Evolutionary conservation across 306 rosid species (phyloP).

Genomic region (Oxytropis ochrocephala): DNA sequence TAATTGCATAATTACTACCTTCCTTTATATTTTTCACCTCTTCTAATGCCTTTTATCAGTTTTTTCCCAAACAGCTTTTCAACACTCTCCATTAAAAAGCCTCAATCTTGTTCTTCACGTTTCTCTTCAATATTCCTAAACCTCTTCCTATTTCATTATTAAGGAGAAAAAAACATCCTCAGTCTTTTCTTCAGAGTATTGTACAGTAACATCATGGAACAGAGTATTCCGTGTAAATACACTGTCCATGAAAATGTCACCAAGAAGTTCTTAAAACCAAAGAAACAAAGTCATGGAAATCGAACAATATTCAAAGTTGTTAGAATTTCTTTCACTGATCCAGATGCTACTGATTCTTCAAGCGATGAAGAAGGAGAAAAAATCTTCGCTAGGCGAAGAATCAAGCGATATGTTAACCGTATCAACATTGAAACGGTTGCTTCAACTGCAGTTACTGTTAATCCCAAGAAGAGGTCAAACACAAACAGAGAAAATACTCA

Average conservation of each 20-base stretch:
- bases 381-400: slow-evolving; percentile 34
- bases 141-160: slow-evolving; percentile 1
- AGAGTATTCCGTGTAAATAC: slow-evolving; percentile 49
- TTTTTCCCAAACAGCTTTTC: slow-evolving; percentile 16
- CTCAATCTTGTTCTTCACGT: slow-evolving; percentile 11
- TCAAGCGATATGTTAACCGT: slow-evolving; percentile 47
- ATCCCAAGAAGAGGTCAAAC: slow-evolving; percentile 29
- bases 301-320: not conserved
- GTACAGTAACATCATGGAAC: slow-evolving; percentile 36
- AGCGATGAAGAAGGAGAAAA: slow-evolving; percentile 54
- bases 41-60: slow-evolving; percentile 28
- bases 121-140: not conserved
- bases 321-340: slow-evolving; percentile 50
- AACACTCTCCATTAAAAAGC: not conserved
- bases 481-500: no score
- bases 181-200: not conserved
- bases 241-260: slow-evolving; percentile 49
- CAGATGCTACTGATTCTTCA: slow-evolving; percentile 83
- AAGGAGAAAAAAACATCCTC: not conserved
- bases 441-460: not conserved
- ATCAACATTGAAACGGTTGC: slow-evolving; percentile 21
- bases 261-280: slow-evolving; percentile 28
- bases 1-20: slow-evolving; percentile 1
- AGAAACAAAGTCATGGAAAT: not conserved
- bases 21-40: not conserved